These are phyloP conservation scores for Maudiozyma pseudohumilis DNA, from an alignment of 805 yeast species.

Conservation along the genomic window DNA sequence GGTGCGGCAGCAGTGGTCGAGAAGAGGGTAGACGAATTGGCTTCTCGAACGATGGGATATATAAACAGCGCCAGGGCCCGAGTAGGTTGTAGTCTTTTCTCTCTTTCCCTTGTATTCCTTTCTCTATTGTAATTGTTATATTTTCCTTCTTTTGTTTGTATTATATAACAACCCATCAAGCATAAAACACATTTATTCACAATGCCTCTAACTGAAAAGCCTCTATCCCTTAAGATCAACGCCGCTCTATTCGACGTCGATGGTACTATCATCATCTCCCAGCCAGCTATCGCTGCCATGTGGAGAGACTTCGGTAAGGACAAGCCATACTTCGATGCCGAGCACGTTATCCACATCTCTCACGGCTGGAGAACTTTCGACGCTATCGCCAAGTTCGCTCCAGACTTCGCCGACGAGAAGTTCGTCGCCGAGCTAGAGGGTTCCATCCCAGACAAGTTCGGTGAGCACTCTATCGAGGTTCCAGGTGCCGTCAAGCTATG, in stretches of 20 bases:
- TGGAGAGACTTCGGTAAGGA: slow-evolving; percentile 67
- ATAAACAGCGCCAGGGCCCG: too few relatives aligned
- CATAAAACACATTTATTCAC: neutral
- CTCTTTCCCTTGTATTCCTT: neutral
- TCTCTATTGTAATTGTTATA: too few relatives aligned
- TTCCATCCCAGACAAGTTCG: slow-evolving; percentile 60
- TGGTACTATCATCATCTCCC: slow-evolving; percentile 78
- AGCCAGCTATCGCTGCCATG: slow-evolving; percentile 71
- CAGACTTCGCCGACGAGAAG: slow-evolving; percentile 58
- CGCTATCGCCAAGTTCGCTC: slow-evolving; percentile 63
- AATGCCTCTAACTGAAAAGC: slow-evolving; percentile 24
- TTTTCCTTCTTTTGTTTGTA: too few relatives aligned
- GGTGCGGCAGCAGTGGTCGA: too few relatives aligned
- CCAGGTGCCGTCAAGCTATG: slow-evolving; percentile 66
- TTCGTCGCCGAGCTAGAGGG: slow-evolving; percentile 60
- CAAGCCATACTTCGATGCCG: slow-evolving; percentile 59
- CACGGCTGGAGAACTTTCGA: slow-evolving; percentile 84
- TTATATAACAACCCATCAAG: neutral
- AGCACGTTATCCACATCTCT: slow-evolving; percentile 58
- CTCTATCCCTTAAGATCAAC: slow-evolving; percentile 30
- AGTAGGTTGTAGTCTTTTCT: too few relatives aligned
- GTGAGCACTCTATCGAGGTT: slow-evolving; percentile 62
- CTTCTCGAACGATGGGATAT: too few relatives aligned
- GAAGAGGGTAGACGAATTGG: too few relatives aligned
- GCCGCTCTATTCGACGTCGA: slow-evolving; percentile 72